Base-by-base conservation (phyloP, 495 filamentous ascomycete genomes). In the Penicillium alfredii region DNA sequence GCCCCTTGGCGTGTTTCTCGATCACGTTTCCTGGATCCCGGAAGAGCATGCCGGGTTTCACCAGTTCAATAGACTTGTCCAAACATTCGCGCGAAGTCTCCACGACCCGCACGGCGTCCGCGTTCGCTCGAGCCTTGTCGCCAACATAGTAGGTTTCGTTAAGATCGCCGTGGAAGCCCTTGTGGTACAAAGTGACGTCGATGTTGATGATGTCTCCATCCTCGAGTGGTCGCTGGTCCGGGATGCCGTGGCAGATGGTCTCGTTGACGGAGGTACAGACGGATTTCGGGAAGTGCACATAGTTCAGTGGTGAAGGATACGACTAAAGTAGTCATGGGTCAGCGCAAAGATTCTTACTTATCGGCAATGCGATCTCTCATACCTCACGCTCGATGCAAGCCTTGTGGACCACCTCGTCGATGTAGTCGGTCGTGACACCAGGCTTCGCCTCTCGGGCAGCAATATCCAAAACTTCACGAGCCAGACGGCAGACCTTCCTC, bases 211-310 rank as follows among this genome's bases (percentile, higher is more conserved):
- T 93, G 44, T 94, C 87, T 31, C 87, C 87, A 42, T 94, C 86
- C 30, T 84, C 61, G 6, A 94, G 66, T 6, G 82, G 70, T 14
- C 87, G 73, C 45, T 85, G 73, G 41, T 94, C 87, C 11, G 87
- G 87, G 37, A 94, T 93, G 35, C 87, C 87, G 69, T 94, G 87
- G 64, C 87, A 93, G 54, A 99, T 97, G 38, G 94, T 82, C 64
- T 99, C 92, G 68, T 99, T 99, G 41, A 84, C 55, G 2, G 88
- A 95, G 1, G 88, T 97, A 63, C 92, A 99, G 29, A 96, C 81
- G 1, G 92, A 99, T 70, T 99, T 99, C 38, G 92, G 92, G 69
- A 96, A 99, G 58, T 87, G 71, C 70, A 81, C 79, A 60, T 99
- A 99, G 68, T 99, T 99, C 6, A 99, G 65, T 2, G 90, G 87